Percentiles rank a stretch among this genome's conserved stretches.
These are phyloP conservation scores for Cladosporium sp. DNA, from an alignment of 2,329 filamentous ascomycete species.

Conservation along the genomic window DNA sequence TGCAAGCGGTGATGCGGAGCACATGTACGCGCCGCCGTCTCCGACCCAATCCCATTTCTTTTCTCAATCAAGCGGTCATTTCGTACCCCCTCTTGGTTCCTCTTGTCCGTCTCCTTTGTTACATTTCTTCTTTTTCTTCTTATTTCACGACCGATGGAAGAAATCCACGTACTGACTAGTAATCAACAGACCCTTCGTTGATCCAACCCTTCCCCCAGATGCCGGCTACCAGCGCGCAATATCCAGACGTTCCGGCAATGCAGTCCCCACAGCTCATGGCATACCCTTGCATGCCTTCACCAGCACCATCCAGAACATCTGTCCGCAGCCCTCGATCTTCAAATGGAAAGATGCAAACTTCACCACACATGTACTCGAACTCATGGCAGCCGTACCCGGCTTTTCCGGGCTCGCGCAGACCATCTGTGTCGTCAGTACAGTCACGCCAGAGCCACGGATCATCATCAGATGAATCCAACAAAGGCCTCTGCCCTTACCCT, in stretches of 20 bases:
- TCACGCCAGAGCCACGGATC: conserved; percentile 55
- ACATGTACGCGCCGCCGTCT: conserved; percentile 12
- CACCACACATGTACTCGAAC: conserved; percentile 60
- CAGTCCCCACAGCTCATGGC: conserved; percentile 34
- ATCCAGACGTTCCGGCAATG: conserved; percentile 36
- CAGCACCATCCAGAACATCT: conserved; percentile 56
- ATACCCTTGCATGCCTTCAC: conserved; percentile 53
- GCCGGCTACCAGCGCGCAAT: conserved; percentile 39
- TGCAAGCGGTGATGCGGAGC: conserved; percentile 2
- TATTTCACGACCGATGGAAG: conserved; percentile 14
- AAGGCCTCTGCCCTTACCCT: conserved; percentile 70
- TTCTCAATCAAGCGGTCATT: conserved; percentile 32
- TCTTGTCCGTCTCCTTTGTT: conserved; percentile 38
- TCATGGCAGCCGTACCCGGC: conserved; percentile 50
- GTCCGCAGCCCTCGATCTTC: conserved; percentile 37
- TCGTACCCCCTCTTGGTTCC: conserved; percentile 33
- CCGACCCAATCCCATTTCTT: conserved; percentile 29
- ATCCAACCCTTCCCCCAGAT: conserved; percentile 49
- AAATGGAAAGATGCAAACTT: conserved; percentile 42
- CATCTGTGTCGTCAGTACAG: conserved; percentile 66
- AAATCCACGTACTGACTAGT: not conserved
- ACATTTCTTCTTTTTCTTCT: conserved; percentile 21
- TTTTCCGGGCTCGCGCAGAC: conserved; percentile 48
- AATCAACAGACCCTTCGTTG: conserved; percentile 50
- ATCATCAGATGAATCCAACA: conserved; percentile 47